These are phyloP conservation scores for Hansenula lynferdii DNA, from an alignment of 1,139 yeast species.

Conservation along the genomic window DNA sequence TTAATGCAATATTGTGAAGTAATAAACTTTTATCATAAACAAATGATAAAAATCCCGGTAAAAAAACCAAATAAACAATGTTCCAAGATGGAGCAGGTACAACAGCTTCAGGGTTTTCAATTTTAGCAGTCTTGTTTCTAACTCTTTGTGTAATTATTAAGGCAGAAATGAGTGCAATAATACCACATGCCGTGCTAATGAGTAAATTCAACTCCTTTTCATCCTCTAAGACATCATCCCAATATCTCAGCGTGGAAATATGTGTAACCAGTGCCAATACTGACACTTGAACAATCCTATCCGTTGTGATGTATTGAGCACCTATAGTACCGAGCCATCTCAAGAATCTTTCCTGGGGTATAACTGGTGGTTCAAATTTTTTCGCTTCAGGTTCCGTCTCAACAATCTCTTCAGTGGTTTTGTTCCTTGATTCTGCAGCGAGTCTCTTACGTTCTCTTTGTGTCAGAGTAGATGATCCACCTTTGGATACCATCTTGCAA, in stretches of 20 bases:
- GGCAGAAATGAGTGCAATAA: slow-evolving; percentile 17
- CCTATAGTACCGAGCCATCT: slow-evolving; percentile 12
- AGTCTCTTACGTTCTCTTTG: slow-evolving; percentile 17
- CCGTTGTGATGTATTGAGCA: slow-evolving; percentile 10
- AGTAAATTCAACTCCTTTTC: slow-evolving; percentile 12
- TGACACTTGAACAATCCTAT: slow-evolving; percentile 15
- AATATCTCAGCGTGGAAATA: slow-evolving; percentile 9
- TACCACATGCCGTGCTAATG: slow-evolving; percentile 16
- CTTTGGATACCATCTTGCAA: not conserved
- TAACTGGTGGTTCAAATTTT: slow-evolving; percentile 2
- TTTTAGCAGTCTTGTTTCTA: not conserved
- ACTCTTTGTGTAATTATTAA: slow-evolving; percentile 13
- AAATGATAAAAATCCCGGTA: slow-evolving; percentile 15
- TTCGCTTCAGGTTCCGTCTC: slow-evolving; percentile 2
- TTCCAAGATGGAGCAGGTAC: slow-evolving; percentile 19
- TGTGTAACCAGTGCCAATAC: slow-evolving; percentile 11
- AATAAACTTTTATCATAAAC: slow-evolving; percentile 15
- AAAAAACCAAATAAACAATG: slow-evolving; percentile 16
- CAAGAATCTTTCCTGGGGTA: slow-evolving; percentile 19
- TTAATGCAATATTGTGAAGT: slow-evolving; percentile 18
- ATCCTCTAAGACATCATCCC: slow-evolving; percentile 1
- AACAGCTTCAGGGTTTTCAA: not conserved
- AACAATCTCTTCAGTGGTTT: not conserved
- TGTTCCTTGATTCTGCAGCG: slow-evolving; percentile 8
- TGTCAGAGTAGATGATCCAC: slow-evolving; percentile 7